A percentile compares a stretch with the other conserved stretches of the same genome.
phyloP scores from a whole-genome alignment of 2,329 filamentous ascomycete species.

The Monosporascus ibericus region DNA sequence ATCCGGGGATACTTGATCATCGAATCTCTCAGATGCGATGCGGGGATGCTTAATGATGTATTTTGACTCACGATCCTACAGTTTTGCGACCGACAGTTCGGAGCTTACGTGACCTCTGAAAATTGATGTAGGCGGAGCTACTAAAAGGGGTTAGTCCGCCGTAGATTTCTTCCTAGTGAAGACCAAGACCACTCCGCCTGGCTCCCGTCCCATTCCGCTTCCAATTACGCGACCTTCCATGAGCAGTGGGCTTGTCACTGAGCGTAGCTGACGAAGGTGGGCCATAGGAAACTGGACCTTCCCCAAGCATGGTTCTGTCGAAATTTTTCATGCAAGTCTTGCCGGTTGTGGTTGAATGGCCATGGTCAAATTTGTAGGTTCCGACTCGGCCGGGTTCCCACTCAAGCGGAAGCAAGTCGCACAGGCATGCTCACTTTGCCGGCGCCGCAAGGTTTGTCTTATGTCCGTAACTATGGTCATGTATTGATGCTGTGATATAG shows the following conservation, averaged over 20 bases:
- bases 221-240: too few species aligned
- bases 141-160: not conserved
- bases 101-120: not conserved
- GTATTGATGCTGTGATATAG: not conserved
- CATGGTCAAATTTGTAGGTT: conserved; percentile 51
- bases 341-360: not conserved
- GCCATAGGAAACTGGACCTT: too few species aligned
- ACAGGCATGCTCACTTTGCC: conserved; percentile 50
- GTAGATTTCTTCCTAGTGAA: too few species aligned
- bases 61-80: not conserved
- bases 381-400: conserved; percentile 47
- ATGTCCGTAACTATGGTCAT: not conserved
- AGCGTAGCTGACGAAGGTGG: too few species aligned
- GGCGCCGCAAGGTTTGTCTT: conserved; percentile 45
- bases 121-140: not conserved
- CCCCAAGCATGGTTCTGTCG: too few species aligned
- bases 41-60: not conserved
- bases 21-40: not conserved
- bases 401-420: conserved; percentile 55
- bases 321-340: not conserved
- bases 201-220: too few species aligned
- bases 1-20: too few species aligned
- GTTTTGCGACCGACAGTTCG: not conserved
- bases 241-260: too few species aligned
- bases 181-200: too few species aligned